Evolutionary conservation across 2,329 filamentous ascomycete genomes (phyloP).

Genomic region (Paecilomyces formosus): DNA sequence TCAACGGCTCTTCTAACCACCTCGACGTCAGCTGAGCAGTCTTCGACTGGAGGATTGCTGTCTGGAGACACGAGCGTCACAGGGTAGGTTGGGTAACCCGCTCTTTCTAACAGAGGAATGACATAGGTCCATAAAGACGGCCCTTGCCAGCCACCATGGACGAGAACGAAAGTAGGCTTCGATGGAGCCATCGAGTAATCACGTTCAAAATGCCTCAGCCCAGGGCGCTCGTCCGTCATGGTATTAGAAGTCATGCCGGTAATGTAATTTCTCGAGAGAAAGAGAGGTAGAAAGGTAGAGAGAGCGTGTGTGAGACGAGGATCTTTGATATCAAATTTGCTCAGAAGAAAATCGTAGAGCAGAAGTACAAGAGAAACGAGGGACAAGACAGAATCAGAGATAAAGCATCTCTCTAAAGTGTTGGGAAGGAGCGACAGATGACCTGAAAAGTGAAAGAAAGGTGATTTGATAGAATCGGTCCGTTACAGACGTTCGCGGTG

Average conservation of each 20-base stretch:
- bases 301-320: background rate
- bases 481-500: background rate
- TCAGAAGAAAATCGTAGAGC: background rate
- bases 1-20: slow-evolving; percentile 6
- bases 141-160: slow-evolving; percentile 8
- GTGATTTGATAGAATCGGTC: background rate
- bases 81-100: slow-evolving; percentile 5
- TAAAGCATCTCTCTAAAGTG: background rate
- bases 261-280: background rate
- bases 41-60: background rate
- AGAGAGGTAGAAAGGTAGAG: background rate
- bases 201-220: background rate
- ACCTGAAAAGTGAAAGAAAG: background rate
- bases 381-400: background rate
- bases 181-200: background rate
- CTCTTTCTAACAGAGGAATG: slow-evolving; percentile 4
- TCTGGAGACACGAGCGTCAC: slow-evolving; percentile 2
- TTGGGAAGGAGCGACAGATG: background rate
- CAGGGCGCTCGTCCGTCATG: background rate
- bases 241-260: background rate
- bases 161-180: slow-evolving; percentile 13
- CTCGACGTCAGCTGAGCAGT: slow-evolving; percentile 6
- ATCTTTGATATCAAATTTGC: background rate
- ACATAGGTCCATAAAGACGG: slow-evolving; percentile 5
- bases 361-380: background rate